Percentiles rank a stretch among this genome's conserved stretches.
phyloP scores from a whole-genome alignment of 768 basidiomycete species.

The Panellus pusillus region DNA sequence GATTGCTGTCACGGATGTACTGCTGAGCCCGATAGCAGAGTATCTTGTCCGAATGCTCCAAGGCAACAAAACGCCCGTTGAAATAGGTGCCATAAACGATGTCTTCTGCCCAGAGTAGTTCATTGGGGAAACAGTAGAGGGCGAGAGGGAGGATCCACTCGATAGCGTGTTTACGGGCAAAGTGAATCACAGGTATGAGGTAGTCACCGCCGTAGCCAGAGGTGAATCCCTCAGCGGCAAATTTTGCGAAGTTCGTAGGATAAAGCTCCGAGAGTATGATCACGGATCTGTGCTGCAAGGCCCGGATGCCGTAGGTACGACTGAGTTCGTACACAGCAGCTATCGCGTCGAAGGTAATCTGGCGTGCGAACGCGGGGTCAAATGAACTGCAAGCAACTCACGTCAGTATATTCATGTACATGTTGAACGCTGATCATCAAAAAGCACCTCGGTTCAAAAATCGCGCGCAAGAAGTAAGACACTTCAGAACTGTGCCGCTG shows the following conservation, averaged over 20 bases:
- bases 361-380: neutral
- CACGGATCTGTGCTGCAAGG: neutral
- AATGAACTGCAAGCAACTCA: no score
- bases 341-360: conserved; percentile 2
- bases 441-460: conserved; percentile 2
- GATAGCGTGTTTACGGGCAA: neutral
- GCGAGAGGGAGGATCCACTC: conserved; percentile 11
- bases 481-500: neutral
- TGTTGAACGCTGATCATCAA: no score
- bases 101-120: no score
- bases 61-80: no score
- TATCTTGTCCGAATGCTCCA: no score
- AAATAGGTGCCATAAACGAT: no score
- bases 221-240: neutral
- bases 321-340: conserved; percentile 3
- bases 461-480: neutral
- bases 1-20: no score
- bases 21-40: no score
- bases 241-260: neutral
- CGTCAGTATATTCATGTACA: no score
- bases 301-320: neutral
- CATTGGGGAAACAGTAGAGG: no score
- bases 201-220: conserved; percentile 3
- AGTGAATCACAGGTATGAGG: neutral
- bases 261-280: neutral